These are phyloP conservation scores for Athelia psychrophila DNA, from an alignment of 1,284 basidiomycete genomes.

Conservation along the genomic window DNA sequence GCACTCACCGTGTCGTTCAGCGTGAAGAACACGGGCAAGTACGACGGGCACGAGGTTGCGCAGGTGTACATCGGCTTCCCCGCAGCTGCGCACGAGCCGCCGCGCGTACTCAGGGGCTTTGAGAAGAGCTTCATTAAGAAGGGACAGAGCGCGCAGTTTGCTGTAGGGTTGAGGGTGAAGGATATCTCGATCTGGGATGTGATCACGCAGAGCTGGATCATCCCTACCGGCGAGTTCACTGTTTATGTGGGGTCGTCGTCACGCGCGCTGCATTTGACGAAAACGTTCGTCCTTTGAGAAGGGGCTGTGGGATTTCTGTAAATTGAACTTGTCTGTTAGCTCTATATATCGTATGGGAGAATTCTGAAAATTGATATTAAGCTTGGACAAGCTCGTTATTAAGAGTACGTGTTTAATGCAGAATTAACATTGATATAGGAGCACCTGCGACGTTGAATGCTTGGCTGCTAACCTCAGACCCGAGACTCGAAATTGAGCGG, in stretches of 20 bases:
- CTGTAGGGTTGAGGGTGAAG: conserved; percentile 38
- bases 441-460: too few relatives aligned
- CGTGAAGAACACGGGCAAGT: conserved; percentile 47
- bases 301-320: too few relatives aligned
- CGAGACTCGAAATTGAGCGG: too few relatives aligned
- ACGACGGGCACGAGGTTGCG: conserved; percentile 51
- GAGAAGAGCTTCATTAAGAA: conserved; percentile 34
- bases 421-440: too few relatives aligned
- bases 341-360: too few relatives aligned
- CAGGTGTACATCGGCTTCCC: conserved; percentile 53
- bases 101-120: conserved; percentile 44
- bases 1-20: conserved; percentile 41
- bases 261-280: too few relatives aligned
- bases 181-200: conserved; percentile 40
- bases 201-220: not conserved
- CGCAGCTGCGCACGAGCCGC: conserved; percentile 34
- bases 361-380: too few relatives aligned
- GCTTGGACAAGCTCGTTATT: too few relatives aligned
- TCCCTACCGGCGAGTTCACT: not conserved
- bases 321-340: too few relatives aligned
- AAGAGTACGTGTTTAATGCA: too few relatives aligned
- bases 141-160: conserved; percentile 31
- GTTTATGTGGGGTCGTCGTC: too few relatives aligned
- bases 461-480: too few relatives aligned
- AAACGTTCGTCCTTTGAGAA: not conserved